These are phyloP conservation scores for Fistulifera solaris DNA, from an alignment of 108 stramenopile genomes.

Conservation along the genomic window DNA sequence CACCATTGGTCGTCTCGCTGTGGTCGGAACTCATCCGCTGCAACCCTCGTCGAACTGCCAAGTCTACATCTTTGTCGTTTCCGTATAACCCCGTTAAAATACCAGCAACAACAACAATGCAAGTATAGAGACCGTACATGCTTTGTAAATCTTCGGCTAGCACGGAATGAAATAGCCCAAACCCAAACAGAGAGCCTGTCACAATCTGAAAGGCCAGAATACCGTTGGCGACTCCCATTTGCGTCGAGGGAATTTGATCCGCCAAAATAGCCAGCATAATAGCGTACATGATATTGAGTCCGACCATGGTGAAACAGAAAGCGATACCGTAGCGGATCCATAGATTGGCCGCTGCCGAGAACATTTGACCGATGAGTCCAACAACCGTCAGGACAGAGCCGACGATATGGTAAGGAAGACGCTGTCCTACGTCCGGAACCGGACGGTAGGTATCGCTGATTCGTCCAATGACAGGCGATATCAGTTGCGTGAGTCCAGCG, in stretches of 20 bases:
- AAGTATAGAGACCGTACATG: constrained; percentile 31
- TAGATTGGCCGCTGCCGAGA: constrained; percentile 19
- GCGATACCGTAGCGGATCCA: constrained; percentile 39
- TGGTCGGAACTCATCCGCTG: not conserved
- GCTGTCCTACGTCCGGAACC: constrained; percentile 35
- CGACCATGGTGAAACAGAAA: constrained; percentile 45
- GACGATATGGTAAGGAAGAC: constrained; percentile 45
- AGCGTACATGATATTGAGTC: constrained; percentile 43
- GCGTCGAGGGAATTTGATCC: constrained; percentile 36
- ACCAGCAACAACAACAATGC: constrained; percentile 20
- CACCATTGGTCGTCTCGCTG: not conserved
- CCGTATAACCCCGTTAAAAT: constrained; percentile 26
- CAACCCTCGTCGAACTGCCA: constrained; percentile 6
- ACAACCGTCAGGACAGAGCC: constrained; percentile 25
- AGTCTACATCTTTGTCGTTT: constrained; percentile 24
- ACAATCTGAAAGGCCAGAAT: constrained; percentile 40
- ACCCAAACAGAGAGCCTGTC: constrained; percentile 44
- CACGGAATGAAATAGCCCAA: constrained; percentile 37
- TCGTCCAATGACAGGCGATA: constrained; percentile 47
- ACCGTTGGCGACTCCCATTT: constrained; percentile 58
- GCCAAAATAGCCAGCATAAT: constrained; percentile 66
- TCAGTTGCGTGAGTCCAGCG: constrained; percentile 47
- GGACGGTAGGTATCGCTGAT: constrained; percentile 41
- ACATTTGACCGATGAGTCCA: constrained; percentile 41
- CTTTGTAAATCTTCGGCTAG: constrained; percentile 12